Evolutionary conservation across 129 eudicot species (phyloP), one percentile per base, ranked within the genome.

Genomic region (Ambrosia artemisiifolia): DNA sequence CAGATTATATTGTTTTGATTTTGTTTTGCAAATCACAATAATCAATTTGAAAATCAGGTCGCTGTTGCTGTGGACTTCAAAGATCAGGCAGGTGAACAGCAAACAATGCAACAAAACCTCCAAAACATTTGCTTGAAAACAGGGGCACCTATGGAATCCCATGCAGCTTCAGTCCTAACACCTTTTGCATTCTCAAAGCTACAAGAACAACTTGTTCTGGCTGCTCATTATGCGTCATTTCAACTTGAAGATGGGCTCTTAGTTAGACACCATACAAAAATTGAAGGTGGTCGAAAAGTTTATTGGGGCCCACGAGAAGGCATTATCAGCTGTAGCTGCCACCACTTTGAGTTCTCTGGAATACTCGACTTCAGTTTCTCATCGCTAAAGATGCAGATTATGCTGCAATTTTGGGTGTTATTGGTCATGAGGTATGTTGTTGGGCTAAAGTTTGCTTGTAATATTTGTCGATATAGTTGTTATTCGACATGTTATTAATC

Each of bases 121-220:
- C 99, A 95, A 83, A 95, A 91, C 79, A 91, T 95, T 6, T 86
- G 90, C 84, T 85, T 95, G 35, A 95, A 95, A 86, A 95, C 99
- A 0, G 97, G 97, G 13, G 96, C 99, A 3, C 97, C 99, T 11
- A 95, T 91, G 99, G 99, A 95, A 83, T 91, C 99, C 4, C 96
- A 95, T 65, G 97, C 99, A 2, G 89, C 99, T 60, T 67, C 91
- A 30, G 71, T 95, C 40, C 84, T 95, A 43, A 95, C 99, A 24
- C 99, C 99, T 42, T 91, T 78, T 33, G 97, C 99, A 30, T 95
- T 95, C 63, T 86, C 97, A 7, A 95, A 88, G 83, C 96, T 95
- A 74, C 99, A 95, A 83, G 99, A 95, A 61, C 99, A 95, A 59
- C 94, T 95, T 9, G 96, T 95, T 70, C 73, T 90, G 87, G 96